Conservation (phyloP, 2,329 filamentous ascomycete genomes). For the Aspergillus amoenus region DNA sequence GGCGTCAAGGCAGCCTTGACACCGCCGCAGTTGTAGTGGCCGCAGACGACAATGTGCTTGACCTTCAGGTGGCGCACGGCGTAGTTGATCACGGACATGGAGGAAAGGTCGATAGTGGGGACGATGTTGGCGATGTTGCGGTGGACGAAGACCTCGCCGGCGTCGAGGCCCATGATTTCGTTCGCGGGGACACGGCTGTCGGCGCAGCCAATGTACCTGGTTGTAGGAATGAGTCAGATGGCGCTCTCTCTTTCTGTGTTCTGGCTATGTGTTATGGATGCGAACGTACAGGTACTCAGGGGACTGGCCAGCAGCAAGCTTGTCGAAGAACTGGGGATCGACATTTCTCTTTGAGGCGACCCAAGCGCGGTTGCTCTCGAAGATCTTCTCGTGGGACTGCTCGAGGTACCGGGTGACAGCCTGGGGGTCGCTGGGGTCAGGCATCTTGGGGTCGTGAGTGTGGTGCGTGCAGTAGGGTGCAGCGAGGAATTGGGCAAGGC, state of each 20-base stretch:
- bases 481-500: neutral
- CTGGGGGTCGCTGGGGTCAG: neutral
- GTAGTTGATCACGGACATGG: conserved; percentile 34
- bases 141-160: conserved; percentile 35
- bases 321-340: conserved; percentile 65
- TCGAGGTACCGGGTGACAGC: conserved; percentile 11
- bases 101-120: conserved; percentile 29
- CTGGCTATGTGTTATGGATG: neutral
- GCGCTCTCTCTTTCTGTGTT: too few relatives aligned
- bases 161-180: conserved; percentile 32
- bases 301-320: conserved; percentile 63
- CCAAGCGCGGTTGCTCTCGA: conserved; percentile 68
- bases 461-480: neutral
- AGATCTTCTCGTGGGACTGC: conserved; percentile 64
- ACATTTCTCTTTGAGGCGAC: conserved; percentile 54
- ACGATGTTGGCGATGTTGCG: conserved; percentile 37
- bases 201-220: conserved; percentile 36
- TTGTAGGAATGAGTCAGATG: neutral
- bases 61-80: conserved; percentile 47
- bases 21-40: conserved; percentile 68
- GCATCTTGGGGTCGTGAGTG: neutral
- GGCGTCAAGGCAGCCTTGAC: conserved; percentile 62
- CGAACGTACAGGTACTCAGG: conserved; percentile 63
- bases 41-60: conserved; percentile 69
- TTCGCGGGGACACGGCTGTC: conserved; percentile 35